Percentiles rank a stretch among this genome's conserved stretches.
Evolutionary conservation across 2,329 filamentous ascomycete genomes (phyloP).

Genomic region (Sphaerulina vaccinii): DNA sequence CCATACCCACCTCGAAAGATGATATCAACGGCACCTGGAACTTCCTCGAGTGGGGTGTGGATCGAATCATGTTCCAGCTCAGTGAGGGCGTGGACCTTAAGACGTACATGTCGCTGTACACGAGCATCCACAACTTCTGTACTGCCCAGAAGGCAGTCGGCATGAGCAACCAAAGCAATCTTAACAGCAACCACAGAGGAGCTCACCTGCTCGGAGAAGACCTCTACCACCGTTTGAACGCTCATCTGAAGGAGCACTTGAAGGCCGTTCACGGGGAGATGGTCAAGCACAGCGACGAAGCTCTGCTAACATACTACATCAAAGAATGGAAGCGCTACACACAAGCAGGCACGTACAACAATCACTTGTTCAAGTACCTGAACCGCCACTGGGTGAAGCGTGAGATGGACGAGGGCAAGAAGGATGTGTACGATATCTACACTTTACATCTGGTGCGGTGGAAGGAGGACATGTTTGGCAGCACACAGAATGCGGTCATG

Average conservation of each 20-base stretch:
- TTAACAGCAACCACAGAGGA: conserved; percentile 65
- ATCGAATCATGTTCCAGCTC: conserved; percentile 89
- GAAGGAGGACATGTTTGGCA: conserved; percentile 85
- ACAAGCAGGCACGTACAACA: conserved; percentile 92
- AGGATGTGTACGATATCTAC: conserved; percentile 97
- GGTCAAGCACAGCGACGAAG: conserved; percentile 81
- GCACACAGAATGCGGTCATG: conserved; percentile 88
- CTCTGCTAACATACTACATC: conserved; percentile 88
- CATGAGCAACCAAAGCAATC: conserved; percentile 42
- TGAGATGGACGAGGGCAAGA: conserved; percentile 98
- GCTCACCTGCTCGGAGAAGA: conserved; percentile 95
- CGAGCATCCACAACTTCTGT: conserved; percentile 97
- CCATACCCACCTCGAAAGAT: conserved; percentile 39
- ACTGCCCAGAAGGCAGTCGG: conserved; percentile 91
- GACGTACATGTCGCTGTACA: conserved; percentile 97
- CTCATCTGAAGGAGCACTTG: conserved; percentile 79
- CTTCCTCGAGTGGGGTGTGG: conserved; percentile 83
- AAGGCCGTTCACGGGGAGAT: conserved; percentile 68
- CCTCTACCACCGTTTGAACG: conserved; percentile 85
- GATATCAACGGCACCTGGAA: conserved; percentile 60
- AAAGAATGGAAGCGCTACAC: conserved; percentile 96
- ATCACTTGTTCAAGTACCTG: conserved; percentile 92
- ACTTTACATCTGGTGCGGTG: conserved; percentile 94
- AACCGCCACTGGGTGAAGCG: conserved; percentile 99
- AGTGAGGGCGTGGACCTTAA: conserved; percentile 92